Evolutionary conservation across 441 rosid species (phyloP), one percentile per base, ranked within the genome.

Genomic region (Pelargonium myrrhifolium): DNA sequence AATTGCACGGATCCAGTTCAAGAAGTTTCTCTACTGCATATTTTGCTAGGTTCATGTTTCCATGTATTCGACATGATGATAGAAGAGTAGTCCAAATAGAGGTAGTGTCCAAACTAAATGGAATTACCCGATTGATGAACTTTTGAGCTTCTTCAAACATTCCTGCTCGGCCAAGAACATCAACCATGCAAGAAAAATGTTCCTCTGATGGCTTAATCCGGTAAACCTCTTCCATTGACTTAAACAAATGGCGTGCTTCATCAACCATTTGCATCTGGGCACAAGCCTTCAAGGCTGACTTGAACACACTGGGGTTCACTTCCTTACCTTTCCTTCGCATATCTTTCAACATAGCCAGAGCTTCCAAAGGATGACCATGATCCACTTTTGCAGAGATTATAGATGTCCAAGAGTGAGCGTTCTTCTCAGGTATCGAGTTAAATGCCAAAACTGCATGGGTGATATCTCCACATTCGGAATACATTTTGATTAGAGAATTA

Each of bases 341-440:
- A 10, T 72, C 68, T 40, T 68, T 68, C 37, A 76, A 68, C 62
- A 65, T 49, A 10, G 65, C 40, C 24, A 76, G 65, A 60, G 76
- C 79, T 62, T 76, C 76, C 17, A 62, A 69, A 53, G 79, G 71
- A 62, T 65, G 66, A 2, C 76, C 79, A 66, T 76, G 79, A 17
- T 62, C 70, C 59, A 66, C 74, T 72, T 67, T 76, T 56, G 76
- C 73, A 26, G 71, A 72, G 56, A 76, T 76, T 18, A 76, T 76
- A 14, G 74, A 76, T 69, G 76, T 63, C 76, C 74, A 76, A 66
- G 71, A 68, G n/a, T 37, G n/a, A 53, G 71, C 56, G 66, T 60
- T 76, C 64, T 66, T 76, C 40, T 56, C 69, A 31, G 68, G 63
- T 71, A 63, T 65, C 31, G 60, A 55, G 31, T 63, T 53, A 39